phyloP scores from a whole-genome alignment of 2,329 filamentous ascomycete species.

The Neodidymelliopsis sp. region DNA sequence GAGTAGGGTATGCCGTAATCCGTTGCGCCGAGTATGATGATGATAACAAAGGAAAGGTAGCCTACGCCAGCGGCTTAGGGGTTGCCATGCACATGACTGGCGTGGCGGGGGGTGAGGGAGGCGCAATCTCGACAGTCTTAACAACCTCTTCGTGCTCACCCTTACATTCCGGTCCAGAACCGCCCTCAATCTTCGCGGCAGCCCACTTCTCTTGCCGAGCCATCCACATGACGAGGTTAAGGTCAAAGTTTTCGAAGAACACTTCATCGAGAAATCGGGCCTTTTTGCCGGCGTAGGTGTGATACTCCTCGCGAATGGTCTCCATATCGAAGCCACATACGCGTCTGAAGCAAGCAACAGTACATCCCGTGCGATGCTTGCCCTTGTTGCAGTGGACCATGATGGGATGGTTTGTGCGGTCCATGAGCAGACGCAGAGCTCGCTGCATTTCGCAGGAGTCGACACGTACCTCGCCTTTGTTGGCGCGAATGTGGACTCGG shows the following conservation, averaged over 20 bases:
- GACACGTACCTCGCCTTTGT: constrained; percentile 70
- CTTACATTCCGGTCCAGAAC: constrained; percentile 10
- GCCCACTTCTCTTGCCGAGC: constrained; percentile 45
- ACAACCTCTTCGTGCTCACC: constrained; percentile 5
- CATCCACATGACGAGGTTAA: constrained; percentile 51
- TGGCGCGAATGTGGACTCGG: constrained; percentile 82
- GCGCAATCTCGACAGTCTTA: constrained; percentile 20
- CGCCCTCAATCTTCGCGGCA: constrained; percentile 19
- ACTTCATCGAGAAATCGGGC: constrained; percentile 56
- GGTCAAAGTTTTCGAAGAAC: constrained; percentile 56
- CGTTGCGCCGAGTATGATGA: neutral
- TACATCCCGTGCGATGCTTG: constrained; percentile 89
- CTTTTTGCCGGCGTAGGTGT: constrained; percentile 63
- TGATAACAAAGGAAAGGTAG: constrained; percentile 9
- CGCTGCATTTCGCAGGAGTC: constrained; percentile 65
- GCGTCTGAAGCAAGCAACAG: constrained; percentile 81
- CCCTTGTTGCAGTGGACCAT: constrained; percentile 94
- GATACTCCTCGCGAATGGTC: constrained; percentile 76
- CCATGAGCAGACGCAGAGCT: constrained; percentile 75
- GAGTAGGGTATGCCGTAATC: constrained; percentile 8
- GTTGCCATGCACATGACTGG: constrained; percentile 23
- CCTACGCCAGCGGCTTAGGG: constrained; percentile 21
- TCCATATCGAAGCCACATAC: constrained; percentile 68
- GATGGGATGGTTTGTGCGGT: constrained; percentile 78
- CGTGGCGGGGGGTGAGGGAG: constrained; percentile 32